phyloP scores from a whole-genome alignment of 345 rosid species.

The Populus simonii region DNA sequence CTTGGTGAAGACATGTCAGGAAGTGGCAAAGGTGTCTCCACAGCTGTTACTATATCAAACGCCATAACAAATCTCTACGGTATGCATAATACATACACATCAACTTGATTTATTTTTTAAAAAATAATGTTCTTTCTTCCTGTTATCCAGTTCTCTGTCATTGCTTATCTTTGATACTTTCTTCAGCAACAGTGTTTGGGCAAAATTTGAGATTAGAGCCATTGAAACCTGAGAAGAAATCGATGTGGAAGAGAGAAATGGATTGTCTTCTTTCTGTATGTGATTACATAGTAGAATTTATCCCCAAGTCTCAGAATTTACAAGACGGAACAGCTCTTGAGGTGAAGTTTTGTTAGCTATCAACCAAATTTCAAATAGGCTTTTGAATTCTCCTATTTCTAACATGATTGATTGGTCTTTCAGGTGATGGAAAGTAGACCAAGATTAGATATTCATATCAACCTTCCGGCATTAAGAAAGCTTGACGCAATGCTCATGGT shows the following conservation, averaged over 20 bases:
- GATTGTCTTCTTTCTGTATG: constrained; percentile 79
- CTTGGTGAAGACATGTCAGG: constrained; percentile 99
- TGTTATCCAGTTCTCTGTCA: neutral
- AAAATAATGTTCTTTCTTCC: neutral
- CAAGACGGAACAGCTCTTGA: constrained; percentile 60
- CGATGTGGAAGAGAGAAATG: constrained; percentile 93
- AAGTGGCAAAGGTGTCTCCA: constrained; percentile 87
- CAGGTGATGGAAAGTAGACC: constrained; percentile 76
- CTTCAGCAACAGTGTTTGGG: constrained; percentile 88
- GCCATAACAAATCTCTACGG: constrained; percentile 93
- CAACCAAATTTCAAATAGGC: neutral
- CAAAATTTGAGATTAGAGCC: constrained; percentile 84
- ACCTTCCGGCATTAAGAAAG: constrained; percentile 83
- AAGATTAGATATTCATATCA: constrained; percentile 72
- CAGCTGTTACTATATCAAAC: constrained; percentile 87
- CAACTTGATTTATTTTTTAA: too few species aligned
- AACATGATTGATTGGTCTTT: constrained; percentile 1
- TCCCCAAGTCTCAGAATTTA: constrained; percentile 56
- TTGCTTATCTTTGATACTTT: neutral
- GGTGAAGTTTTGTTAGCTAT: constrained; percentile 32
- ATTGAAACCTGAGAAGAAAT: constrained; percentile 68
- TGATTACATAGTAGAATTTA: constrained; percentile 71
- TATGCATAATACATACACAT: constrained; percentile 19
- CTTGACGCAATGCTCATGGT: constrained; percentile 84
- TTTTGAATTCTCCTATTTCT: neutral